Base-by-base conservation (phyloP, 1,139 yeast genomes). In the Lodderomyces orthopsilosis region DNA sequence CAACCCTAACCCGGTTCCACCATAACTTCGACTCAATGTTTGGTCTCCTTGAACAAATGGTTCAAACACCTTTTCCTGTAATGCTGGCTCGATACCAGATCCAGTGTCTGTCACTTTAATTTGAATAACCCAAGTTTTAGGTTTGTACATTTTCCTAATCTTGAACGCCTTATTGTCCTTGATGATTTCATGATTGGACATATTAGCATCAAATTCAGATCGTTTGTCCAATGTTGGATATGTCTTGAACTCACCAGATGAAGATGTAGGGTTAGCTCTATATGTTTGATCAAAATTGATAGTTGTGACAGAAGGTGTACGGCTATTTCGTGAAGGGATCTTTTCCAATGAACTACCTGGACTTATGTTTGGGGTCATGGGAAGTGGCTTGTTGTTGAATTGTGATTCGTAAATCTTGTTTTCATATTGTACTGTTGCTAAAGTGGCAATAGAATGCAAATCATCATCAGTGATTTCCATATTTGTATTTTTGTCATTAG, bases 1-100 rank as follows among this genome's bases (percentile, higher is more conserved):
- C 40, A 93, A 74, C 1, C 98, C 98, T 43, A 93, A 71, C 7
- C 98, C 98, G 0, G 97, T 90, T 53, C 98, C 98, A 46, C 97
- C 96, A 59, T 87, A 86, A 44, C 91, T 87, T 61, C 96, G 74
- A 2, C 95, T 85, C 33, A 91, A 73, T 0, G 97, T 91, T 62
- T 91, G 97, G 57, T 93, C 98, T 38, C 98, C 98, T 64, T 91
- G 98, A 26, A 89, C 88, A 67, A 93, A 93, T 3, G 97, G 97
- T 58, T 93, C 97, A 65, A 93, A 93, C 1, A 93, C 93, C 51
- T 85, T 83, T 39, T 84, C 85, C 55, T 88, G 94, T 44, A 87
- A 67, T 1, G 82, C 77, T 14, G 85, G 83, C 40, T 85, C 90
- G 41, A 93, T 89, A 47, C 98, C 98, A 0, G 96, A 89, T 4